Base-by-base conservation (phyloP, 2,329 filamentous ascomycete genomes). In the Colletotrichum sidae region DNA sequence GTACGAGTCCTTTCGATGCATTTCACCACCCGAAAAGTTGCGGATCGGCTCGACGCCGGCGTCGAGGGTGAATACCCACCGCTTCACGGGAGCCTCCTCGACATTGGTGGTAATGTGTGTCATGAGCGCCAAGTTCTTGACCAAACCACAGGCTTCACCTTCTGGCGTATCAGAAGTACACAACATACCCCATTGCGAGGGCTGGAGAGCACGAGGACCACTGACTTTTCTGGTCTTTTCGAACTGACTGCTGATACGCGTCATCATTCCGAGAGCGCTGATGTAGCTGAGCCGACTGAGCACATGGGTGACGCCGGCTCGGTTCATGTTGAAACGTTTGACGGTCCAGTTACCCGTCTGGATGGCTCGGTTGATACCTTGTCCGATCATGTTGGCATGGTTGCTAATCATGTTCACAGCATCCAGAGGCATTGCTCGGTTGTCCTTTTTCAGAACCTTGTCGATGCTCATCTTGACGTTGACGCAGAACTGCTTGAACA, bases 211-310 rank as follows among this genome's bases (percentile, higher is more conserved):
- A 86, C 96, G 90, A 72, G 96, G 96, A 70, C 96, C 96, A 74
- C 91, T 94, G 67, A 99, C 94, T 79, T 99, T 99, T 71, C 96
- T 85, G 2, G 96, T 98, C 85, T 99, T 99, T 77, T 99, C 96
- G 74, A 99, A 99, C 81, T 99, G 96, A 85, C 92, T 96, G 77
- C 92, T 96, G 73, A 99, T 98, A 77, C 96, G 88, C 12, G 96
- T 99, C 96, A 99, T 99, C 96, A 99, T 99, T 68, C 96, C 96
- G 35, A 99, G 87, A 35, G 96, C 96, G 68, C 92, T 92, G 77
- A 99, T 97, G 75, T 98, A 99, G 78, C 95, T 98, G 60, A 99
- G 84, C 69, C 96, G 89, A 79, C 95, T 98, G 53, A 99, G 84
- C 45, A 99, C 94, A 78, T 99, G 96, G 0, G 96, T 98, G 25